Percentiles rank a stretch among this genome's conserved stretches.
phyloP scores from a whole-genome alignment of 192 early-diverging fungal species.

The Backusella tuberculispora region DNA sequence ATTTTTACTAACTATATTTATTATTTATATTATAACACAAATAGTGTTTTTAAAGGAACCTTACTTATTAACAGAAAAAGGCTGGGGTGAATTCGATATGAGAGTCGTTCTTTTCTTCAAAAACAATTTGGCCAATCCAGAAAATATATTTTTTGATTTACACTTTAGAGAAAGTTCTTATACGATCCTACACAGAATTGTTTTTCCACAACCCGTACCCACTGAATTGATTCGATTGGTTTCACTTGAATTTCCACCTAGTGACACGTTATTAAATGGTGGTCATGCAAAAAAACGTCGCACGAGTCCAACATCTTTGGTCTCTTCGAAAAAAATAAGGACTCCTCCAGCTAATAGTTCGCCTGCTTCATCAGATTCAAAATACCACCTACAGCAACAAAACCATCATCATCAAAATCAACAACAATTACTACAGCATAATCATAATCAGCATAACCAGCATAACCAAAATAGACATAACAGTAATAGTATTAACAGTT shows the following conservation, averaged over 20 bases:
- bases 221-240: conserved; percentile 10
- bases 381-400: background rate
- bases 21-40: background rate
- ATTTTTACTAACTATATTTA: background rate
- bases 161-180: conserved; percentile 53
- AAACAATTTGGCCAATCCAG: conserved; percentile 47
- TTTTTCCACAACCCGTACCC: conserved; percentile 21
- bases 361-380: background rate
- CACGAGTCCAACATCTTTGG: background rate
- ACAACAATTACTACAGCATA: background rate
- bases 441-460: conserved; percentile 4
- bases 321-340: background rate
- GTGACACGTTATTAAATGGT: conserved; percentile 6
- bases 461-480: conserved; percentile 10
- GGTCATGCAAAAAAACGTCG: conserved; percentile 6
- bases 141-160: conserved; percentile 52
- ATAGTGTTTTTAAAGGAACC: conserved; percentile 53
- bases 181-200: conserved; percentile 45
- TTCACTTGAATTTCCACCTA: background rate
- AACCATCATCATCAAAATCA: background rate
- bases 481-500: background rate
- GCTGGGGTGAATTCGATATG: conserved; percentile 68
- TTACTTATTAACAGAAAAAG: conserved; percentile 54
- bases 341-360: background rate
- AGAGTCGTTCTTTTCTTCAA: conserved; percentile 52